These are phyloP conservation scores for Sarocladium oryzae DNA, from an alignment of 2,329 filamentous ascomycete genomes.

Conservation along the genomic window DNA sequence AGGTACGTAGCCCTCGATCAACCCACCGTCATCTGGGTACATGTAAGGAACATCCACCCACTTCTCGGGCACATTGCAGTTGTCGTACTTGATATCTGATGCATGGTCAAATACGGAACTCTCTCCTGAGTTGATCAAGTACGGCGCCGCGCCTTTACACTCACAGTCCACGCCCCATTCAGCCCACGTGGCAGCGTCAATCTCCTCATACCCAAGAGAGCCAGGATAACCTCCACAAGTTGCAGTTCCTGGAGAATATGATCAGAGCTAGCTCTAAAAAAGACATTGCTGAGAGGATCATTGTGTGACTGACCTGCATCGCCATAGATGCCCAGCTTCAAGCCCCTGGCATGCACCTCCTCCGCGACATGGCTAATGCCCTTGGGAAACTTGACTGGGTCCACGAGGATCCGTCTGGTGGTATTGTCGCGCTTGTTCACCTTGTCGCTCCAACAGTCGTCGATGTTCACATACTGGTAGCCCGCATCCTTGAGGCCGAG, in stretches of 20 bases:
- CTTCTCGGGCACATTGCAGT: constrained; percentile 37
- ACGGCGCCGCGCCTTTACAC: constrained; percentile 14
- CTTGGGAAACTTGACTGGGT: constrained; percentile 47
- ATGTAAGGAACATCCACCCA: constrained; percentile 28
- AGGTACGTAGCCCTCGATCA: constrained; percentile 10
- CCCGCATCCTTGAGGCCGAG: constrained; percentile 46
- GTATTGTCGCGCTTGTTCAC: constrained; percentile 26
- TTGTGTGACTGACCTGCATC: constrained; percentile 37
- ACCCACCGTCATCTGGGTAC: constrained; percentile 19
- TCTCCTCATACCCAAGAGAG: constrained; percentile 47
- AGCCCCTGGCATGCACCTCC: constrained; percentile 46
- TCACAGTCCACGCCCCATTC: constrained; percentile 52
- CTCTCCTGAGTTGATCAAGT: background rate
- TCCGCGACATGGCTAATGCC: constrained; percentile 49
- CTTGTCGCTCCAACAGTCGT: constrained; percentile 55
- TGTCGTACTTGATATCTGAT: constrained; percentile 31
- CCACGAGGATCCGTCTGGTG: constrained; percentile 38
- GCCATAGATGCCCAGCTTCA: constrained; percentile 60
- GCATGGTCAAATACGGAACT: constrained; percentile 9
- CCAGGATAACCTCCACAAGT: constrained; percentile 30
- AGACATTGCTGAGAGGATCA: background rate
- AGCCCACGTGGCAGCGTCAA: constrained; percentile 52
- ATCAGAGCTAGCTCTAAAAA: background rate
- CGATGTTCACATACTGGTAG: constrained; percentile 53
- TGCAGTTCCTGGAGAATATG: constrained; percentile 12